Conservation (phyloP, 352 stramenopile genomes). For the Aphanomyces invadans region DNA sequence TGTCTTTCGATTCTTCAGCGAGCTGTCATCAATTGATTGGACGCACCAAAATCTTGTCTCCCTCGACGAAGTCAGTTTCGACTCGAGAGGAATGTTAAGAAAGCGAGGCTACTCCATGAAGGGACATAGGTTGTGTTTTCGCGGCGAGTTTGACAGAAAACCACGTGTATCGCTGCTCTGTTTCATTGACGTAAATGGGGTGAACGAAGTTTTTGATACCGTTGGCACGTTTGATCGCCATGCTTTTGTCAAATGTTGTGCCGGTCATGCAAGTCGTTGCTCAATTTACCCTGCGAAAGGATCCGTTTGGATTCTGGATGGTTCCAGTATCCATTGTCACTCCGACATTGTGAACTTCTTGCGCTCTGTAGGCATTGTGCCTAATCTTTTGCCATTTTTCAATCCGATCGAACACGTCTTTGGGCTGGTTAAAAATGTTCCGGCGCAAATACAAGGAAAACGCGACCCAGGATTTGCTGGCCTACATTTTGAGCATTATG, state of each 20-base stretch:
- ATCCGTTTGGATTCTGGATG: constrained; percentile 35
- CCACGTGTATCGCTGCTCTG: constrained; percentile 28
- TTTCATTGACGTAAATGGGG: constrained; percentile 28
- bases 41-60: constrained; percentile 25
- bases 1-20: constrained; percentile 19
- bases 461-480: background rate
- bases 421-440: constrained; percentile 21
- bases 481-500: background rate
- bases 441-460: background rate
- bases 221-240: constrained; percentile 30
- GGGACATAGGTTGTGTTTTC: constrained; percentile 27
- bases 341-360: constrained; percentile 34
- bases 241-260: constrained; percentile 27
- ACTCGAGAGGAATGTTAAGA: constrained; percentile 31
- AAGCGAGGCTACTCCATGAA: constrained; percentile 27
- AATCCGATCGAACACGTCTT: constrained; percentile 35
- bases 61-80: constrained; percentile 34
- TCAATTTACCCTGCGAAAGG: constrained; percentile 26
- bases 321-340: constrained; percentile 28
- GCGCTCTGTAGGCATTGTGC: constrained; percentile 25
- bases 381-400: constrained; percentile 32
- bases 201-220: constrained; percentile 31
- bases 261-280: constrained; percentile 18
- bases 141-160: constrained; percentile 29
- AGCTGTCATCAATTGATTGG: constrained; percentile 29